A percentile compares a stretch with the other conserved stretches of the same genome.
Evolutionary conservation across 2,329 filamentous ascomycete species (phyloP).

Genomic region (Xylariaceae sp.): DNA sequence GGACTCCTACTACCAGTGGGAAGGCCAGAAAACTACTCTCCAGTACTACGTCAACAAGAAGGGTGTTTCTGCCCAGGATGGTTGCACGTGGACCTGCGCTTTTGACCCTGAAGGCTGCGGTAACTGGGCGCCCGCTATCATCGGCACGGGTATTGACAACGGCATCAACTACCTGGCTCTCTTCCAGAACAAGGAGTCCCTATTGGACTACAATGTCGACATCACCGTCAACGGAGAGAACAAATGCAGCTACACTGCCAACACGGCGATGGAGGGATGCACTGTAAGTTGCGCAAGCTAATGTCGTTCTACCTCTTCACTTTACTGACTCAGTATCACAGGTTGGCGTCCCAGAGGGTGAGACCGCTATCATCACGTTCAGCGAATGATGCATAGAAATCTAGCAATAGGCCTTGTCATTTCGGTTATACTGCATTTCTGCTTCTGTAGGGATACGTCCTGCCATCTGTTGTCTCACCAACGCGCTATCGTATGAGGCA

Average conservation of each 20-base stretch:
- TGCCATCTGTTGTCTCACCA: constrained; percentile 20
- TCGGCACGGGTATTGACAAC: constrained; percentile 65
- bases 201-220: constrained; percentile 71
- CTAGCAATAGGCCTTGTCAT: constrained; percentile 9
- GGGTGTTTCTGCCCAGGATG: constrained; percentile 57
- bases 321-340: constrained; percentile 21
- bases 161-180: constrained; percentile 73
- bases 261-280: constrained; percentile 58
- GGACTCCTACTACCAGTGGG: constrained; percentile 68
- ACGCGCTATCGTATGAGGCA: constrained; percentile 15
- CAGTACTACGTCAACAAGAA: constrained; percentile 96
- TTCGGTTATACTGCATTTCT: constrained; percentile 17
- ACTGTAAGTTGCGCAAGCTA: constrained; percentile 72
- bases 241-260: constrained; percentile 60
- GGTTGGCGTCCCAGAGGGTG: constrained; percentile 35
- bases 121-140: constrained; percentile 82
- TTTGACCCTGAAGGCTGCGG: constrained; percentile 49
- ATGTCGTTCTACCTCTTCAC: not conserved
- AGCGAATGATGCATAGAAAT: constrained; percentile 22
- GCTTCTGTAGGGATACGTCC: constrained; percentile 27
- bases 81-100: constrained; percentile 65
- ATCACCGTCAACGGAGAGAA: constrained; percentile 57
- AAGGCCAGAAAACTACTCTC: constrained; percentile 68
- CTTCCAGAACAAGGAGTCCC: constrained; percentile 70
- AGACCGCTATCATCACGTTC: constrained; percentile 37